Base-by-base conservation (phyloP, 2,329 filamentous ascomycete genomes). In the Pseudopyricularia javanii region DNA sequence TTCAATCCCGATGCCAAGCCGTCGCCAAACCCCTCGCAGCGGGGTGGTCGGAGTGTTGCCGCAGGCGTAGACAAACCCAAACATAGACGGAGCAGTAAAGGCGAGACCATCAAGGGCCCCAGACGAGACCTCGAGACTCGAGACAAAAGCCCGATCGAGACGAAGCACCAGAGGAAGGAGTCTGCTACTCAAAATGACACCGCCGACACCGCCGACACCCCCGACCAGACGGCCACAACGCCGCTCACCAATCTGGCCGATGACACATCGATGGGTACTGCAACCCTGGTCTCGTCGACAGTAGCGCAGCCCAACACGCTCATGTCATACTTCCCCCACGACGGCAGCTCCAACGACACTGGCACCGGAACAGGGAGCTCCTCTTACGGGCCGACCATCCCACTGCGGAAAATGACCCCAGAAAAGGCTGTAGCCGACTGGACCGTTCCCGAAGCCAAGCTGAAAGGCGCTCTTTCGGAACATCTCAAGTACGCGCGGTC, bases 371-470 rank as follows among this genome's bases (percentile, higher is more conserved):
- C 37, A n/a, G 37, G 37, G 3, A 43, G 37, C 17, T 43, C 37
- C 12, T 43, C 37, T 1, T 43, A 43, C 7, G n/a, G 22, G n/a
- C 37, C 37, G 14, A 43, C 37, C 17, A 43, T 43, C 17, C 37
- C 37, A 4, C 14, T 43, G n/a, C 14, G 22, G 37, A 64, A 63
- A 3, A 62, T 62, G 2, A 20, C 61, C 60, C 66, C 66, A 0
- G 67, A 66, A 8, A 66, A 64, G 37, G 63, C 63, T 2, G 64
- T 68, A 3, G 56, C 59, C 12, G 67, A 69, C 54, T 69, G 67
- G 67, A 69, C 67, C 0, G 61, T 55, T 1, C 20, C 55, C 1
- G 56, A 62, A 0, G 64, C 66, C 2, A 63, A 26, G 14, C 26
- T 57, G 14, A 15, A 43, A 43, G 66, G 67, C 0, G 49, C 62